Base-by-base conservation (phyloP, 129 eudicot species). In the Erigeron canadensis region DNA sequence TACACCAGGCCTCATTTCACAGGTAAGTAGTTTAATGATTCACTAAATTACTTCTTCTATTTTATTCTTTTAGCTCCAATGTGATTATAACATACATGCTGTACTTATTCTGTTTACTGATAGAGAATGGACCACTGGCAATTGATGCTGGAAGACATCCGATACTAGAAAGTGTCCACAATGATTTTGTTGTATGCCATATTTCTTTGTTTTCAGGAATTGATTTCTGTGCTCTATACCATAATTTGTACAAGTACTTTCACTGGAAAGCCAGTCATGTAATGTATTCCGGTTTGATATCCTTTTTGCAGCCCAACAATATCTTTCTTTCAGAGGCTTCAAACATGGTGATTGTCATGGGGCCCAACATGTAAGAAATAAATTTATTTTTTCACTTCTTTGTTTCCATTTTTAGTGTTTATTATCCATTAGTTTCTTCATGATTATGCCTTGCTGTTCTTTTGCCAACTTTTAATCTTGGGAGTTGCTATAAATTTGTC, bases 141-240 rank as follows among this genome's bases (percentile, higher is more conserved):
- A 90, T 94, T 43, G 99, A 94, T 86, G 87, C 91, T 65, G 99
- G 97, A 83, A 81, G 96, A 69, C 99, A 94, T 67, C 99, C 99
- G 55, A 90, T 94, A 34, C 88, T 94, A 51, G 99, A 94, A 81
- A 79, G 88, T 62, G 81, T 88, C 80, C 99, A 94, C 89, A 87
- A 65, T 81, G 99, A 94, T 70, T 94, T 84, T 75, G 65, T 87
- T 87, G 99, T 94, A 90, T 56, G 96, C 73, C 68, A 63, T 22
- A 64, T 66, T 65, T 81, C 72, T 65, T 18, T 79, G 65, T 69
- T 59, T 16, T 69, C 54, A 19, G 65, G 43, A 50, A 53, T 65
- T 58, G 54, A 19, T 12, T 16, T 56, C 8, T 67, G 55, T 69
- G 67, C 63, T 62, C 44, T 16, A 63, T 57, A 42, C 8, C 50